Base-by-base conservation (phyloP, 306 rosid genomes). In the Rosa persica region DNA sequence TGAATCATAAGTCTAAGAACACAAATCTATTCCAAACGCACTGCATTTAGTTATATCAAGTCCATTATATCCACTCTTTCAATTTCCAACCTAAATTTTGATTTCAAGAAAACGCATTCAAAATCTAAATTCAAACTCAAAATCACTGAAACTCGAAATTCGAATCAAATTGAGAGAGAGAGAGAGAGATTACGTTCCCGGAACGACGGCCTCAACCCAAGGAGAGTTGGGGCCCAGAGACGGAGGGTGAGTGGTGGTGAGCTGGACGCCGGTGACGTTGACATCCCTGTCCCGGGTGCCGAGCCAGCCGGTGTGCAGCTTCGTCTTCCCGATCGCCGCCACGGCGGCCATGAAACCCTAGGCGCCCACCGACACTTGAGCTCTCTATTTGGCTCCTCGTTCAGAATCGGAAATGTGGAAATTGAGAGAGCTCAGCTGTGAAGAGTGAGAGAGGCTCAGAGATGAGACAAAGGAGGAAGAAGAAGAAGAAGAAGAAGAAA, bases 161-260 rank as follows among this genome's bases (percentile, higher is more conserved):
- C 40, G 72, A 48, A 43, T 57, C 47, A 72, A 11, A 49, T 5
- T 11, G 49, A 70, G 61, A 47, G 52, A 62, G 7, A 48, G 71
- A 66, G 76, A 78, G 73, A 76, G 80, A 2, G 52, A 81, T 87
- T 94, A 92, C 98, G 98, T 92, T 90, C 97, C 98, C 36, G 98
- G 98, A 34, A 94, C 91, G 75, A 80, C 82, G 42, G 98, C 98
- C 68, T 86, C 73, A 82, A 92, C 88, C 98, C 98, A 94, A 6
- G 97, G 98, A 1, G 95, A 84, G 70, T 78, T 58, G 73, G 90
- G 77, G 58, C 83, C 75, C 44, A 70, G 38, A 44, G 92, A 70
- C 2, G 98, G 98, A 72, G 93, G 91, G 68, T 89, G 88, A 70
- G 97, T 85, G 2, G 97, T 89, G 74, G 98, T 92, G 85, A 94